Evolutionary conservation across 2,329 filamentous ascomycete genomes (phyloP), one percentile per base, ranked within the genome.

Genomic region (Pseudogymnoascus sp.): DNA sequence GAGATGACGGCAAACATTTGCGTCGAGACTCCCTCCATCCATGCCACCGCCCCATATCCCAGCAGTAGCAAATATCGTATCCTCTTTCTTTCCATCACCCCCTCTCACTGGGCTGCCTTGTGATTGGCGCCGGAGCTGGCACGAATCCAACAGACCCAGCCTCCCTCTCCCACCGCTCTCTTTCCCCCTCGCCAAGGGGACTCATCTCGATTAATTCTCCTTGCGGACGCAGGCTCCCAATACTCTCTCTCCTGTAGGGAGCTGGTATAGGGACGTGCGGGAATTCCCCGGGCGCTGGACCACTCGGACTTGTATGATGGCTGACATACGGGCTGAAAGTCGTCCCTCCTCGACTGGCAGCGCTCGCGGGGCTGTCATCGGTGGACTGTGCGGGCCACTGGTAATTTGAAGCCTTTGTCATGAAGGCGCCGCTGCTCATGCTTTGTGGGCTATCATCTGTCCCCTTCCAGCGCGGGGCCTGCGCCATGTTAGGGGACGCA

Each of bases 181-280:
- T 38, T 5, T 58, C 57, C 11, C 18, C 8, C 32, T 38, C 35
- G 3, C 57, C 32, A 14, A 58, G 32, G 1, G 57, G 57, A 14
- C 57, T 58, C 57, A 58, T 58, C 18, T 58, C 57, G 12, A 58
- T 58, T 1, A 35, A 35, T 3, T 58, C 57, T 25, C 57, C 57
- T 30, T 16, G 43, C 4, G 43, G 43, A 4, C 25, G 25, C 18
- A 58, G 3, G 22, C 32, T 58, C n/a, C 57, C 57, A 6, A 58
- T 38, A n/a, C 57, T 58, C 35, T 38, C 57, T 38, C 57, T 18
- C 18, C 57, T 35, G 5, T 58, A 58, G 20, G 57, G 57, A 5
- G 32, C 32, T 25, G 57, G 57, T 18, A 58, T 58, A 7, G 57
- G 57, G 22, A 58, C 57, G 16, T 35, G 32, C 8, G 32, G 32